phyloP scores from a whole-genome alignment of 345 rosid species.

The Euphorbia peplus region DNA sequence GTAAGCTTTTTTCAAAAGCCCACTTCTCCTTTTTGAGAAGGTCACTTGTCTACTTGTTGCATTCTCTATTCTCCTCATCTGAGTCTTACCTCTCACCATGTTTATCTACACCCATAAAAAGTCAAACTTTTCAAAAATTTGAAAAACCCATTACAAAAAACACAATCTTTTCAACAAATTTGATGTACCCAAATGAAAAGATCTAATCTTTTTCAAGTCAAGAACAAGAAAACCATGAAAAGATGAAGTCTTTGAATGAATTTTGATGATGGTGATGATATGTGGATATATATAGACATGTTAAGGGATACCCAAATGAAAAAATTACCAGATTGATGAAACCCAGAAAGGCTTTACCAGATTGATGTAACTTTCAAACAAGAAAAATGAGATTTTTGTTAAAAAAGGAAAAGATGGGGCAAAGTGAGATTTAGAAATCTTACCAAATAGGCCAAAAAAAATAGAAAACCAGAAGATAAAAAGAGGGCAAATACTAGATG shows the following conservation, averaged over 20 bases:
- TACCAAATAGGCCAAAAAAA: slow-evolving; percentile 15
- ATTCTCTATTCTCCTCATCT: slow-evolving; percentile 49
- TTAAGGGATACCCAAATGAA: neutral
- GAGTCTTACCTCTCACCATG: slow-evolving; percentile 53
- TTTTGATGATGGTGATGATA: neutral
- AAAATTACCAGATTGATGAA: slow-evolving; percentile 22
- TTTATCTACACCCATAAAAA: neutral
- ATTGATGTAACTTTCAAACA: neutral
- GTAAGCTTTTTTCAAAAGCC: slow-evolving; percentile 33
- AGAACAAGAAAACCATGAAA: neutral
- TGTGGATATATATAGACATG: neutral
- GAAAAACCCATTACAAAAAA: neutral
- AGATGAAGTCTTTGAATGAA: too few species aligned
- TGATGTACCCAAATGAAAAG: neutral
- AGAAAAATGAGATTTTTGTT: slow-evolving; percentile 1
- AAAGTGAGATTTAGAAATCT: slow-evolving; percentile 14
- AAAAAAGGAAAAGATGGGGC: neutral
- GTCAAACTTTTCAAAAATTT: neutral
- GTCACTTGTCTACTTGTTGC: slow-evolving; percentile 49
- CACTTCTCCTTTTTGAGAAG: slow-evolving; percentile 38
- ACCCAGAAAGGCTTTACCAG: too few species aligned
- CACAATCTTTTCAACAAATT: neutral
- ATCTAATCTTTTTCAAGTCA: neutral
- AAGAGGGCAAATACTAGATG: neutral
- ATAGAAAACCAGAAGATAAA: neutral